Evolutionary conservation across 176 grass and related monocot species (phyloP).

Genomic region (Eragrostis nindensis): DNA sequence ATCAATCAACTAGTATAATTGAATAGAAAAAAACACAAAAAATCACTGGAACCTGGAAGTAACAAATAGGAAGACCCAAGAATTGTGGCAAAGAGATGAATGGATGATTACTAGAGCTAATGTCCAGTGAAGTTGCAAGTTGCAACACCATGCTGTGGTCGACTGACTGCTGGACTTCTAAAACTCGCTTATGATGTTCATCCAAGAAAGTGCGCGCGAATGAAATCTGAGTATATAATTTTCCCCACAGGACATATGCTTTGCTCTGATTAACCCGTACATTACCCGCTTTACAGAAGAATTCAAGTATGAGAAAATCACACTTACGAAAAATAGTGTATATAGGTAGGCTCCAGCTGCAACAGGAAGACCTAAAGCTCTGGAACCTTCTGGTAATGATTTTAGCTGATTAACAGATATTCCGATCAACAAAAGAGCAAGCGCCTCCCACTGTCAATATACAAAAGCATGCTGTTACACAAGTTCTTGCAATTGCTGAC

Average conservation of each 20-base stretch:
- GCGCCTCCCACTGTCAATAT: constrained; percentile 85
- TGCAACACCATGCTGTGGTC: neutral
- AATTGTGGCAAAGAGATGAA: constrained; percentile 7
- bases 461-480: constrained; percentile 29
- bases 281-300: constrained; percentile 9
- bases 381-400: constrained; percentile 86
- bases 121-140: constrained; percentile 3
- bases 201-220: neutral
- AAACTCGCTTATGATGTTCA: neutral
- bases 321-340: constrained; percentile 91
- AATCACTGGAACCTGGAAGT: constrained; percentile 2
- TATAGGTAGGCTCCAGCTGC: constrained; percentile 89
- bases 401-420: constrained; percentile 96
- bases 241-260: neutral
- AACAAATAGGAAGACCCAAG: constrained; percentile 7
- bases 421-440: constrained; percentile 94
- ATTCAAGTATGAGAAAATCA: constrained; percentile 24
- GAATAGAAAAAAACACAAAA: neutral
- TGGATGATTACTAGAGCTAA: constrained; percentile 23
- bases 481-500: neutral
- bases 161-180: neutral
- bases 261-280: constrained; percentile 5
- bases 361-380: constrained; percentile 77
- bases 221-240: neutral
- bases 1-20: constrained; percentile 1